Evolutionary conservation across 352 stramenopile genomes (phyloP), one percentile per base, ranked within the genome.

Genomic region (Pythium guiyangense): DNA sequence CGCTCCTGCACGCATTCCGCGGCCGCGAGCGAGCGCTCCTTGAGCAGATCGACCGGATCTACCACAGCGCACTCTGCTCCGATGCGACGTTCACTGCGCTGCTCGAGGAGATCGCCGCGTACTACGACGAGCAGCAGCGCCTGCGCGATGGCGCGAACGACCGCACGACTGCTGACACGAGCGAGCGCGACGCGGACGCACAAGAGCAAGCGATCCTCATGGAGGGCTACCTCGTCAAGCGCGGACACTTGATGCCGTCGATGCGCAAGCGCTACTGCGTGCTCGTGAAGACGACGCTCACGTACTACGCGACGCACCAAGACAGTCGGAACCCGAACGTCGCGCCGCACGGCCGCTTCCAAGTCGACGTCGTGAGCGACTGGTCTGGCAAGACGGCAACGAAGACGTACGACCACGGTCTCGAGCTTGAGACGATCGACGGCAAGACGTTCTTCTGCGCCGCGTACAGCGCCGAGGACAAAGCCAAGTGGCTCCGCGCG

Each of bases 181-280:
- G 11, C 0, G 10, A 10, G 10, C 2, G 29, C 10, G 18, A 15
- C 29, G 22, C 14, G 17, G 17, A 15, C 10, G 22, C 14, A 18
- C 10, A 8, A n/a, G 12, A 26, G 8, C 1, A 18, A 35, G 15
- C 20, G 0, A 74, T 87, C 40, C 48, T 87, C 12, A 88, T 92
- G 71, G 77, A 91, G 57, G 83, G 83, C 0, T 92, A 92, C 50
- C 59, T 92, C 37, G 72, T 85, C 51, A 90, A 89, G 62, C 80
- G 82, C 6, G 80, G 80, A 0, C 80, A 90, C 59, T 57, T 80
- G 26, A 75, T 90, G 25, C 80, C 80, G 10, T 90, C 80, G 3
- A 89, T 92, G 79, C 66, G 75, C 15, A 90, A 90, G 51, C 71
- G 77, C 48, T 92, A 90, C 61, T 90, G 77, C 22, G 73, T 91